Evolutionary conservation across 331 rosid genomes (phyloP), one percentile per base, ranked within the genome.

Genomic region (Cydonia oblonga): DNA sequence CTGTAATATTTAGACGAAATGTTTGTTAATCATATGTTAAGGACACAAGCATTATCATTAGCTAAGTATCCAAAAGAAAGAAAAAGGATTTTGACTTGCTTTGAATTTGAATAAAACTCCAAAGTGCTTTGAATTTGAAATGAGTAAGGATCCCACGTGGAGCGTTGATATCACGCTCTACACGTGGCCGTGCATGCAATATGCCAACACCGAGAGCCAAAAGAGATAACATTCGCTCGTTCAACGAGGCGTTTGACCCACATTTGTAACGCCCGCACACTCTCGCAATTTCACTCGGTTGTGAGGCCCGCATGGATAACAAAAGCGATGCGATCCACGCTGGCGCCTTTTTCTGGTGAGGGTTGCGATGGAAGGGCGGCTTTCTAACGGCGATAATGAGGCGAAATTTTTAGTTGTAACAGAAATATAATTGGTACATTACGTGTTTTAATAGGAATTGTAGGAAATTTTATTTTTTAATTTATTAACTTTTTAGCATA

Each of bases 201-300:
- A 53, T 53, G 52, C 32, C 33, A 69, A 53, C 72, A 7, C 51
- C 10, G 18, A 12, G 53, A 10, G 66, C 18, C 9, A 26, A 53
- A 30, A 9, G 32, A 35, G 40, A 23, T 57, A 40, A 77, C 80
- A 79, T 81, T 69, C 68, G 78, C 81, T 84, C n/a, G 42, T 89
- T 89, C 88, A 81, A 79, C 79, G 70, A 84, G 76, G 78, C 38
- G 10, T 15, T 83, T 89, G 95, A 88, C 93, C 78, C 65, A 72
- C 51, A 18, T 12, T 10, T 40, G 46, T 40, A 40, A 40, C 46
- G 15, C 46, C 44, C 44, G 0, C 46, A 40, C 5, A 40, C 5
- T 11, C 46, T 40, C 46, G 3, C 46, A 38, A 38, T 38, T 38
- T 38, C 13, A 38, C 1, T 40, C 2, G 1, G 70, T 23, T 51